Conservation (phyloP, 495 filamentous ascomycete genomes). For the Poronia punctata region DNA sequence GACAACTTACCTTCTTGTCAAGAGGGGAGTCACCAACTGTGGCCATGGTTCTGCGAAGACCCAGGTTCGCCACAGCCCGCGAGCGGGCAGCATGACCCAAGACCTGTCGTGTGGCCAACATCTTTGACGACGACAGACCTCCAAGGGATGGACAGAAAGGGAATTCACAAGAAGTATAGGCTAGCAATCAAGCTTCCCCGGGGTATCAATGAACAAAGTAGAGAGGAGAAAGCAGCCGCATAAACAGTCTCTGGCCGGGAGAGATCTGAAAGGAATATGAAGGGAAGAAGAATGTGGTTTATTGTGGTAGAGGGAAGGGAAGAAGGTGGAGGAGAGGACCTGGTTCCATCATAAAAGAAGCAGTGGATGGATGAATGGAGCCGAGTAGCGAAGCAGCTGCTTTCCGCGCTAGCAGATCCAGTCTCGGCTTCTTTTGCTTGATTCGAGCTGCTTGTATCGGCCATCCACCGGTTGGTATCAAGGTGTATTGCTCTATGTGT, state of each 20-base stretch:
- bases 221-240: constrained; percentile 7
- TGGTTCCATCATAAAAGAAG: constrained; percentile 27
- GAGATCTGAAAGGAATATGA: constrained; percentile 4
- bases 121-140: constrained; percentile 36
- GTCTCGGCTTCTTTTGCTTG: constrained; percentile 16
- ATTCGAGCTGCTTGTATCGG: constrained; percentile 6
- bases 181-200: constrained; percentile 12
- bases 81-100: constrained; percentile 43
- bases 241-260: constrained; percentile 16
- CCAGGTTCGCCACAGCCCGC: constrained; percentile 41
- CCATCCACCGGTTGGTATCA: not conserved
- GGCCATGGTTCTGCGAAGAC: constrained; percentile 47
- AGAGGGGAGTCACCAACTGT: constrained; percentile 46
- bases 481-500: not conserved
- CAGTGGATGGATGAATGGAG: constrained; percentile 13
- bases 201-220: constrained; percentile 9
- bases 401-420: constrained; percentile 15
- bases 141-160: constrained; percentile 20
- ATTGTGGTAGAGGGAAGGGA: constrained; percentile 15
- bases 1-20: constrained; percentile 42
- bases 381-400: constrained; percentile 23
- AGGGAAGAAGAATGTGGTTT: constrained; percentile 12
- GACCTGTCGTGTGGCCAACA: constrained; percentile 51
- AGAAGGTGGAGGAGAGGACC: constrained; percentile 23
- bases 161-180: constrained; percentile 10